Base-by-base conservation (phyloP, 805 yeast genomes). In the Candida glaebosa region DNA sequence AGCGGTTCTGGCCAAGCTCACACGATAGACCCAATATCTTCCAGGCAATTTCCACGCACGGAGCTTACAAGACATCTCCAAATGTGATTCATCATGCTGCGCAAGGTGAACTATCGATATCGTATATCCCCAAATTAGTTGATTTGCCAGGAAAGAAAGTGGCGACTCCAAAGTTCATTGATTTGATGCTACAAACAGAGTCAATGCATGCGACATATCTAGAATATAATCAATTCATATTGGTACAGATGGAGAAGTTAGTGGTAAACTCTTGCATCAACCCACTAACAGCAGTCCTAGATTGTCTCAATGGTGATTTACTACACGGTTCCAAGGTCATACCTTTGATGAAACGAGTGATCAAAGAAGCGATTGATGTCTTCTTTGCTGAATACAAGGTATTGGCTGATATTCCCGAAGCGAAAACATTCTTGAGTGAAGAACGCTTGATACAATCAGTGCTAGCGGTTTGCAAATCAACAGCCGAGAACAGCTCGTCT, bases 1-100 rank as follows among this genome's bases (percentile, higher is more conserved):
- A 61, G 2, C 55, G 63, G 17, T 60, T 79, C 5, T 86, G 91
- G 89, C 78, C 78, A 3, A 52, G 61, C 2, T 33, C 34, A 1
- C 39, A 45, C 1, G 51, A 47, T 0, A 57, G 78, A 40, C 96
- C 96, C 0, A 69, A 66, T 12, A 44, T 88, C 4, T 78, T 72
- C 53, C 85, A 81, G 54, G 96, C 90, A 40, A 81, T 90, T 18
- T 84, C 84, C 34, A 78, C 86, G 3, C 97, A 91, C 59, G 98
- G 96, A 9, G 87, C 84, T 0, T 84, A 75, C 61, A 77, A 79
- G 49, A 45, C 62, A 4, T 42, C 54, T 1, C 59, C 63, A 1
- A 53, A 46, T 22, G 49, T 50, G 3, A 55, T 65, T 10, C 63
- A 64, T 33, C 95, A 84, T 61, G 90, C 85, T n/a, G 95, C 93